Base-by-base conservation (phyloP, 345 rosid species). In the Dimocarpus longan region DNA sequence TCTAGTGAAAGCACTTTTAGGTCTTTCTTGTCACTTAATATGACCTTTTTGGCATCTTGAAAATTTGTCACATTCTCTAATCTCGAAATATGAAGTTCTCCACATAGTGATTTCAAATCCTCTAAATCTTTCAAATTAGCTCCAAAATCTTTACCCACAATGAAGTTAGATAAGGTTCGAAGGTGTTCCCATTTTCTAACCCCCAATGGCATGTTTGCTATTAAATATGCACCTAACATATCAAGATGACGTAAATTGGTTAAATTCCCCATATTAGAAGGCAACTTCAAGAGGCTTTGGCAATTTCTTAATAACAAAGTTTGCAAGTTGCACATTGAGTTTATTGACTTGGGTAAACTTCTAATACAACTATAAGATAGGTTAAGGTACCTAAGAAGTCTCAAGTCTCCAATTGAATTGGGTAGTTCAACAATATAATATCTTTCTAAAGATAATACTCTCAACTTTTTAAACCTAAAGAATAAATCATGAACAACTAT, bases 1-100 rank as follows among this genome's bases (percentile, higher is more conserved):
- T 76, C 69, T 43, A 88, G 70, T 22, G 22, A 68, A 73, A 88
- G 52, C 54, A 43, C 69, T 37, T 82, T 79, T 68, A 88, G 83
- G 72, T 80, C 46, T 48, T 32, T 50, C 78, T 87, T 87, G 24
- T 65, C 65, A 57, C 70, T 81, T 59, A 86, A 26, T 28, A 78
- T 59, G 71, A 83, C 81, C 5, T 73, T 79, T 56, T 69, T 78
- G 69, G 85, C 83, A n/a, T 54, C 74, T 32, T 76, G 24, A 24
- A 19, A 12, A 46, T 66, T 66, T 11, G 26, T n/a, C 54, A 76
- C 26, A 54, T 76, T 76, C 4, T 50, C 40, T 39, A 76, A 26
- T 24, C 48, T 50, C 3, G 22, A 28, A 21, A 76, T 66, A 16
- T 54, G 10, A 32, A 75, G 57, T 42, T 42, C 43, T 75, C 22